phyloP scores from a whole-genome alignment of 352 stramenopile species.

The Pythium rhizo-oryzae region DNA sequence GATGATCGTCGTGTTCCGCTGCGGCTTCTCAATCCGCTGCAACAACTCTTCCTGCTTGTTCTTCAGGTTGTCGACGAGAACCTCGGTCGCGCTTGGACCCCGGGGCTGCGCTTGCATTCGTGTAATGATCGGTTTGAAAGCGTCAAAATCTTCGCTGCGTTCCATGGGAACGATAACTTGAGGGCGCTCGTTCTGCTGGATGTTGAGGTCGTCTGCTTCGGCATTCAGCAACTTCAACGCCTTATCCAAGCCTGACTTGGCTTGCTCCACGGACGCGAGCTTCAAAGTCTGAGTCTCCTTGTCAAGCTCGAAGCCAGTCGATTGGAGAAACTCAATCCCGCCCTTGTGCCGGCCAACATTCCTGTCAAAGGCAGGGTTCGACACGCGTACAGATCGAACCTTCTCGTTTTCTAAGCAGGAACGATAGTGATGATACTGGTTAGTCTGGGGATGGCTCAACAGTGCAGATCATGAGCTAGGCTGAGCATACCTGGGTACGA shows the following conservation, averaged over 20 bases:
- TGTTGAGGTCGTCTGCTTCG: constrained; percentile 81
- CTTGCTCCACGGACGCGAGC: constrained; percentile 27
- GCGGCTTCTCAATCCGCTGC: constrained; percentile 49
- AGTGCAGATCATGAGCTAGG: neutral
- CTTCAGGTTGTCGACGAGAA: constrained; percentile 76
- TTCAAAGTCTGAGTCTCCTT: constrained; percentile 53
- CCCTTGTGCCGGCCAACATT: constrained; percentile 67
- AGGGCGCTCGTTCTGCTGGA: constrained; percentile 47
- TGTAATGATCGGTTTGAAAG: constrained; percentile 86
- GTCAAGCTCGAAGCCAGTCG: constrained; percentile 65
- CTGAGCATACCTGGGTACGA: constrained; percentile 64
- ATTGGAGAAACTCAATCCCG: constrained; percentile 71
- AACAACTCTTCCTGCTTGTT: constrained; percentile 76
- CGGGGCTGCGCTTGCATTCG: constrained; percentile 78
- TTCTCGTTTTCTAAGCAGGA: constrained; percentile 74
- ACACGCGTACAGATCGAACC: constrained; percentile 77
- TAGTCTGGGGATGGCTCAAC: too few species aligned
- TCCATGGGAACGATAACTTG: constrained; percentile 45
- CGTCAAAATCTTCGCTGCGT: constrained; percentile 61
- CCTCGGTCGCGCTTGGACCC: constrained; percentile 76
- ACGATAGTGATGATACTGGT: too few species aligned
- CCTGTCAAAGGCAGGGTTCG: constrained; percentile 74
- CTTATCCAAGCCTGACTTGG: constrained; percentile 48
- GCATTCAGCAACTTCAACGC: constrained; percentile 58
- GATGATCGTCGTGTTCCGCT: constrained; percentile 65